Percentiles rank a stretch among this genome's conserved stretches.
Evolutionary conservation across 805 yeast species (phyloP).

Genomic region (Candida silvatica): DNA sequence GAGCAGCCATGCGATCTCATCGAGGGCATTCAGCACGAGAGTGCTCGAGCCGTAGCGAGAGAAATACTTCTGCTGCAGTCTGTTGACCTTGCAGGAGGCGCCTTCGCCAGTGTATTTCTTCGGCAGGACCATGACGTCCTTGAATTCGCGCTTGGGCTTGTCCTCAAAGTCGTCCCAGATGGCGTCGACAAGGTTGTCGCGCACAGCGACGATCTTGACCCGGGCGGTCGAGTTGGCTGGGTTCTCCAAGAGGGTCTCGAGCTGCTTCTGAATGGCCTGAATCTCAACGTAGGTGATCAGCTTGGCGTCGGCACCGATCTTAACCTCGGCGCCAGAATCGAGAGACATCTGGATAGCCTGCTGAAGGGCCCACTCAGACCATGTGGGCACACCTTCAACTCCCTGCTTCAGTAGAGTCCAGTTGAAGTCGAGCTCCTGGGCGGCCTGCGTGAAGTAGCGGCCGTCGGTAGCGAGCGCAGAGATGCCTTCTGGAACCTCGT

Average conservation of each 20-base stretch:
- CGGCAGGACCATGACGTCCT: slow-evolving; percentile 42
- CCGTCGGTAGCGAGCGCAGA: slow-evolving; percentile 55
- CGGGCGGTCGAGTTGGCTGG: slow-evolving; percentile 17
- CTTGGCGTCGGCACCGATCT: slow-evolving; percentile 40
- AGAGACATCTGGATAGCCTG: slow-evolving; percentile 41
- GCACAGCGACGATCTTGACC: slow-evolving; percentile 35
- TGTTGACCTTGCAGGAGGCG: slow-evolving; percentile 45
- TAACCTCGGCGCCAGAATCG: slow-evolving; percentile 31
- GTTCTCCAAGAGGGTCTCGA: slow-evolving; percentile 19
- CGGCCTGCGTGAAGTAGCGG: slow-evolving; percentile 51
- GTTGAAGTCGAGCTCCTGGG: slow-evolving; percentile 49
- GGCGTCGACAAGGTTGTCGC: slow-evolving; percentile 37
- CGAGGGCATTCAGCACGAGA: slow-evolving; percentile 44
- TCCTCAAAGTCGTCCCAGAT: slow-evolving; percentile 52
- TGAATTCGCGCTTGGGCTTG: slow-evolving; percentile 47
- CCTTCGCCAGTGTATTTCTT: slow-evolving; percentile 57
- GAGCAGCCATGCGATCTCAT: slow-evolving; percentile 87
- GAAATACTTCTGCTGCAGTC: slow-evolving; percentile 30
- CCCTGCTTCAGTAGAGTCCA: slow-evolving; percentile 51
- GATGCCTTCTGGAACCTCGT: slow-evolving; percentile 42
- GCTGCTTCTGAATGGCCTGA: slow-evolving; percentile 23
- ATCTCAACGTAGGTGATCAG: slow-evolving; percentile 31
- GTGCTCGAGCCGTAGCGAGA: slow-evolving; percentile 20
- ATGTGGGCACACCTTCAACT: slow-evolving; percentile 37
- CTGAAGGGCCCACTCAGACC: slow-evolving; percentile 51